These are phyloP conservation scores for Ophiostoma himal-ulmi DNA, from an alignment of 2,329 filamentous ascomycete genomes.

Conservation along the genomic window DNA sequence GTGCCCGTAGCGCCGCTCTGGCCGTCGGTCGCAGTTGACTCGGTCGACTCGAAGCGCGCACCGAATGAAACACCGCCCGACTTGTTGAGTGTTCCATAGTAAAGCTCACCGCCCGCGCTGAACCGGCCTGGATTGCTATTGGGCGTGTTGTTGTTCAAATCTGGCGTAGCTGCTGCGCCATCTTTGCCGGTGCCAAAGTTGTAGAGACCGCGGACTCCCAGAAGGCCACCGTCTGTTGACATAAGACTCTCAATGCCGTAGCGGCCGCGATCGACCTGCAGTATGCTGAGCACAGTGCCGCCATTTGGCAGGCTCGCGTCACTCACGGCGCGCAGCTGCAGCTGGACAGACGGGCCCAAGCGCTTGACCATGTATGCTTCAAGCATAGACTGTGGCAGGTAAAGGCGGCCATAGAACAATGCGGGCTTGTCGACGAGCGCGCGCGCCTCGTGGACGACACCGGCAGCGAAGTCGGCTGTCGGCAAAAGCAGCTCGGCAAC, in stretches of 20 bases:
- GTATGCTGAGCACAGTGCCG: slow-evolving; percentile 65
- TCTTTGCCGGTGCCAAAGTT: slow-evolving; percentile 66
- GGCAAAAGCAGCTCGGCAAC: slow-evolving; percentile 19
- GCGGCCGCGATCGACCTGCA: slow-evolving; percentile 78
- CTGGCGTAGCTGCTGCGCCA: slow-evolving; percentile 10
- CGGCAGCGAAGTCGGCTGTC: slow-evolving; percentile 22
- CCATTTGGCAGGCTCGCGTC: slow-evolving; percentile 65
- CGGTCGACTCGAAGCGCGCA: slow-evolving; percentile 71
- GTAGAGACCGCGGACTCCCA: slow-evolving; percentile 84
- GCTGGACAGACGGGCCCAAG: slow-evolving; percentile 67
- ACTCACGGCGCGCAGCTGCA: slow-evolving; percentile 75
- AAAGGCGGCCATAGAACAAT: slow-evolving; percentile 70
- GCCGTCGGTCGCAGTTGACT: neutral
- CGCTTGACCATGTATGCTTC: slow-evolving; percentile 80
- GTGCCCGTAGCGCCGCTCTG: slow-evolving; percentile 74
- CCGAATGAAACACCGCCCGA: slow-evolving; percentile 87
- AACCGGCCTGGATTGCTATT: slow-evolving; percentile 65
- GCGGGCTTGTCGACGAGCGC: slow-evolving; percentile 30
- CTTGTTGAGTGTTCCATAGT: slow-evolving; percentile 93
- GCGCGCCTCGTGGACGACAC: slow-evolving; percentile 26
- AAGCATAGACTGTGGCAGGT: slow-evolving; percentile 76
- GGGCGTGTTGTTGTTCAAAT: neutral
- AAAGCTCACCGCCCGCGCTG: slow-evolving; percentile 85
- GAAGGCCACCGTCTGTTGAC: slow-evolving; percentile 82
- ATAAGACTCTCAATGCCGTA: slow-evolving; percentile 87